These are phyloP conservation scores for Aegilops longissima DNA, from an alignment of 176 grass and related monocot genomes.

Conservation along the genomic window DNA sequence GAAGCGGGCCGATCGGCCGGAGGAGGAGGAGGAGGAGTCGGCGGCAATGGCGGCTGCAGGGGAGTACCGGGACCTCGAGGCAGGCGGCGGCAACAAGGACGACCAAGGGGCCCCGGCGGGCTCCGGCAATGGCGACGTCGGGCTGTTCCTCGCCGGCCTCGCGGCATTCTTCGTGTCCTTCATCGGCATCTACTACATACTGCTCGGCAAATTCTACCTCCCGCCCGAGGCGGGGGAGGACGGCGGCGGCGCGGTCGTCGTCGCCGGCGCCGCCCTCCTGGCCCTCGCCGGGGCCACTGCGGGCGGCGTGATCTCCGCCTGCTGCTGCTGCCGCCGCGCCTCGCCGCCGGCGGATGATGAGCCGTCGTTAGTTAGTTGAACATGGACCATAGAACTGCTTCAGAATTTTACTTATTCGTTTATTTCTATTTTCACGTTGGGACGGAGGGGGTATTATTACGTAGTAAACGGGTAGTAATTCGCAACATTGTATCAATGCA, in stretches of 20 bases:
- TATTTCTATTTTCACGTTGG: background rate
- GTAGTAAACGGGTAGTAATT: background rate
- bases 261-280: background rate
- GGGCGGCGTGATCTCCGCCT: background rate
- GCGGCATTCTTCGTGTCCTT: background rate
- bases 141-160: background rate
- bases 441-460: too few relatives aligned
- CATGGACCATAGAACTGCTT: background rate
- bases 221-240: background rate
- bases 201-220: background rate
- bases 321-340: background rate
- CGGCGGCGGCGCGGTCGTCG: background rate
- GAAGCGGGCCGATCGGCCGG: background rate
- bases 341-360: background rate
- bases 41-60: background rate
- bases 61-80: background rate
- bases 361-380: background rate
- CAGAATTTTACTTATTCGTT: background rate
- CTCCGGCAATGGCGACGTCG: background rate
- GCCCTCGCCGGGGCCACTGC: background rate
- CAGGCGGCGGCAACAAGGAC: background rate
- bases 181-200: background rate
- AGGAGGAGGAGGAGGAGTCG: background rate
- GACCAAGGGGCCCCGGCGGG: background rate
- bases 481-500: background rate